A percentile compares a stretch with the other conserved stretches of the same genome.
These are phyloP conservation scores for Chrysochromulina tobinii DNA, from an alignment of 78 protist species.

Conservation along the genomic window DNA sequence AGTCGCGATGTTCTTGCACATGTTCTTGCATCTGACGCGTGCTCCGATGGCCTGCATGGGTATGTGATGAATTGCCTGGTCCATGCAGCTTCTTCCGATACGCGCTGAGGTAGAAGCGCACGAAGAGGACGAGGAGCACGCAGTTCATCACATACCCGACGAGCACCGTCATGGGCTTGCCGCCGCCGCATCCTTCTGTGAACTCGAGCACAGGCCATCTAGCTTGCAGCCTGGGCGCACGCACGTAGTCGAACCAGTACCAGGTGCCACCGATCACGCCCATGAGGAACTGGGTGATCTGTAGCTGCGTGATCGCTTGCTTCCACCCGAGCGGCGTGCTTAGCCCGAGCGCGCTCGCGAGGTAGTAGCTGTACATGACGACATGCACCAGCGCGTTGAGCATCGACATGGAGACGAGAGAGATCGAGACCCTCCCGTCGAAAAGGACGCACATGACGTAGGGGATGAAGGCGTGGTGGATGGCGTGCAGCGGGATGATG, in stretches of 20 bases:
- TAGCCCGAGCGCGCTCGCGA: neutral
- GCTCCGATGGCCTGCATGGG: too few relatives aligned
- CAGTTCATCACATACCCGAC: neutral
- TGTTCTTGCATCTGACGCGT: too few relatives aligned
- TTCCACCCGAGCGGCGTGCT: neutral
- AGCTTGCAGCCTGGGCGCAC: neutral
- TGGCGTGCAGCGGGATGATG: constrained; percentile 67
- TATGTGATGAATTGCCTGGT: too few relatives aligned
- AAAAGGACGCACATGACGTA: constrained; percentile 12
- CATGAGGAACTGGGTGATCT: neutral
- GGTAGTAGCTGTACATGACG: constrained; percentile 41
- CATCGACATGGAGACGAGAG: neutral
- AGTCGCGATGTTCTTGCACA: too few relatives aligned
- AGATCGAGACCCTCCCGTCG: constrained; percentile 48
- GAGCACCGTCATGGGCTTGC: neutral
- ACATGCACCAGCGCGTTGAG: constrained; percentile 65
- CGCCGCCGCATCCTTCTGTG: neutral
- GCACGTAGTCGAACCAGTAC: neutral
- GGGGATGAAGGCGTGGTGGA: constrained; percentile 53
- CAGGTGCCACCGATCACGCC: neutral
- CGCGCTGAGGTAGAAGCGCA: neutral
- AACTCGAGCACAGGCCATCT: neutral
- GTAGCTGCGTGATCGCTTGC: neutral
- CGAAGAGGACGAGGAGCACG: neutral
- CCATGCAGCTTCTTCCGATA: neutral